Evolutionary conservation across 441 rosid genomes (phyloP).

Genomic region (Corymbia citriodora): DNA sequence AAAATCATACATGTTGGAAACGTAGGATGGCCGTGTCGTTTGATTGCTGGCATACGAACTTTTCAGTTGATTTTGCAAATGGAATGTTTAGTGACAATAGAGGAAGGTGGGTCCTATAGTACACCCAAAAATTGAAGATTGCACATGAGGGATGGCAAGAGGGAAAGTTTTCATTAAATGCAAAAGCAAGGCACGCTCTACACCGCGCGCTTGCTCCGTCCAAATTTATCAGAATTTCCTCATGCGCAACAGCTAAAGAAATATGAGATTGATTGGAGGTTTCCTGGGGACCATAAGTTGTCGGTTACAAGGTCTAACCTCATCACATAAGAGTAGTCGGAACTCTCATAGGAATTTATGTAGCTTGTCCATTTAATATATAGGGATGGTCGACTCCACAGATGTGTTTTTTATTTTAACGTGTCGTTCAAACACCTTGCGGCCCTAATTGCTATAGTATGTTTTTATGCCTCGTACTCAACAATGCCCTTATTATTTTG

Average conservation of each 20-base stretch:
- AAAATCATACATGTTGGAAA: neutral
- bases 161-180: neutral
- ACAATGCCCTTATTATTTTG: too few species aligned
- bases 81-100: neutral
- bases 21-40: neutral
- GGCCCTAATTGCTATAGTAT: too few species aligned
- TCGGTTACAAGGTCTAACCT: too few species aligned
- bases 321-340: too few species aligned
- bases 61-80: neutral
- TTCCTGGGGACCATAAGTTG: neutral
- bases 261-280: neutral
- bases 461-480: too few species aligned
- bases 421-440: accelerated
- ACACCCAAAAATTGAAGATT: neutral
- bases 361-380: too few species aligned
- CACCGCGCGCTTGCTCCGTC: neutral
- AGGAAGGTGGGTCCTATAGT: neutral
- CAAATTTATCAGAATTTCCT: neutral
- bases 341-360: too few species aligned
- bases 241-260: neutral
- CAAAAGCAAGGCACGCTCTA: neutral
- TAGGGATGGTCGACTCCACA: too few species aligned
- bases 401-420: too few species aligned
- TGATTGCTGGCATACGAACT: neutral
- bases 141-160: neutral